Percentiles rank a stretch among this genome's conserved stretches.
Evolutionary conservation across 495 filamentous ascomycete species (phyloP).

Genomic region (Chlorociboria aeruginascens): DNA sequence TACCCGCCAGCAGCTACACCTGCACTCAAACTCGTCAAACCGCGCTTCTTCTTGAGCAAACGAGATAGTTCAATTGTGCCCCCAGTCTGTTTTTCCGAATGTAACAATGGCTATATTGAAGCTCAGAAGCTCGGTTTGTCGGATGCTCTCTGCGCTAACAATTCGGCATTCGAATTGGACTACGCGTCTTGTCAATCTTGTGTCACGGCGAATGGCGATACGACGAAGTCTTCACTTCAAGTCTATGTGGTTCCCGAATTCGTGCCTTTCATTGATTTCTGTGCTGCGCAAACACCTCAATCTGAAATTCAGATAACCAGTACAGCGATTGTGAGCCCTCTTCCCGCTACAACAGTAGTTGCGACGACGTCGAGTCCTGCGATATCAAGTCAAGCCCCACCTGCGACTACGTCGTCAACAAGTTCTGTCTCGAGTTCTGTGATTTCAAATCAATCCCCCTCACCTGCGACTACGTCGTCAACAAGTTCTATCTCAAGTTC

Average conservation of each 20-base stretch:
- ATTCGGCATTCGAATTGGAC: conserved; percentile 29
- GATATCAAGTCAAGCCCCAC: neutral
- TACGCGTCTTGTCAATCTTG: conserved; percentile 30
- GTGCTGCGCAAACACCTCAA: conserved; percentile 1
- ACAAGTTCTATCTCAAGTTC: too few relatives aligned
- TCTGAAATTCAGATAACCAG: neutral
- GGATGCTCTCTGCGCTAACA: conserved; percentile 28
- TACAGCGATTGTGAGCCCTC: neutral
- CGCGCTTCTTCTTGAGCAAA: conserved; percentile 13
- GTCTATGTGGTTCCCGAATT: conserved; percentile 14
- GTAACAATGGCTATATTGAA: conserved; percentile 37
- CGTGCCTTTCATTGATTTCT: conserved; percentile 14
- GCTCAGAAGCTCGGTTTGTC: conserved; percentile 29
- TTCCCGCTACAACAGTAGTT: neutral
- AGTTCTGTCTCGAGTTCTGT: too few relatives aligned
- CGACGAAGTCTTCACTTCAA: conserved; percentile 3
- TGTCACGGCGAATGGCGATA: conserved; percentile 2
- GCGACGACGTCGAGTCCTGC: neutral
- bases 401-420: too few relatives aligned
- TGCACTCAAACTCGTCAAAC: neutral
- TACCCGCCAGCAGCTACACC: conserved; percentile 13
- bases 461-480: too few relatives aligned
- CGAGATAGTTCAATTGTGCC: conserved; percentile 28
- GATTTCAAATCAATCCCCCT: neutral
- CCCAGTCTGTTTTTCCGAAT: conserved; percentile 38